phyloP scores from a whole-genome alignment of 2,329 filamentous ascomycete species.

The Chaetomiaceae sp. region DNA sequence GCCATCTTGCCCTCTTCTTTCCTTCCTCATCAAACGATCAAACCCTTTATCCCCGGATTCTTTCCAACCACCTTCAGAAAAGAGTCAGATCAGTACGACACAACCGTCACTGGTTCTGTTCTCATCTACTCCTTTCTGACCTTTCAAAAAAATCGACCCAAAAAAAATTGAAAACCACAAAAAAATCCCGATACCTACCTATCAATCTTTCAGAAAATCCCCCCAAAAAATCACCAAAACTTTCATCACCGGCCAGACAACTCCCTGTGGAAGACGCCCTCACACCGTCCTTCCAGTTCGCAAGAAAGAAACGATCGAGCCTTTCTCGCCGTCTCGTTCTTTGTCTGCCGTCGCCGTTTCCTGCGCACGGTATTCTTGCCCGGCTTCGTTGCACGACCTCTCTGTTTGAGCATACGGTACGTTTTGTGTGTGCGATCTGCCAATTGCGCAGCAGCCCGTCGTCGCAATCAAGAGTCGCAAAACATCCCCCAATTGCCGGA shows the following conservation, averaged over 20 bases:
- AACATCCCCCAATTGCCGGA: background rate
- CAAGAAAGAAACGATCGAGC: slow-evolving; percentile 16
- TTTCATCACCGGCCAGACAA: slow-evolving; percentile 15
- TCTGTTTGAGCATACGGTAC: slow-evolving; percentile 19
- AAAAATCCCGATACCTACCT: slow-evolving; percentile 36
- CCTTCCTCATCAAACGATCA: slow-evolving; percentile 25
- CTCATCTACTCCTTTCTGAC: slow-evolving; percentile 49
- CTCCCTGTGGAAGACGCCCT: slow-evolving; percentile 18
- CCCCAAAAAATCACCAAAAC: slow-evolving; percentile 26
- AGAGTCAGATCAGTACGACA: slow-evolving; percentile 48
- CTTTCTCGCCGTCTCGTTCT: slow-evolving; percentile 19
- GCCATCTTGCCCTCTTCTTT: slow-evolving; percentile 23
- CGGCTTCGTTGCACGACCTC: slow-evolving; percentile 7
- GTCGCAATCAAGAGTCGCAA: slow-evolving; percentile 3
- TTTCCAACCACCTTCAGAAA: slow-evolving; percentile 42
- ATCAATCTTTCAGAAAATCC: slow-evolving; percentile 23
- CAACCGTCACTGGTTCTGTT: slow-evolving; percentile 54
- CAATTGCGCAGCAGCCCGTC: slow-evolving; percentile 4
- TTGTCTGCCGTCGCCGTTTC: slow-evolving; percentile 30
- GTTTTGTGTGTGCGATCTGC: background rate
- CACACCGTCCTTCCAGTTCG: slow-evolving; percentile 5
- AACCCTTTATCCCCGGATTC: slow-evolving; percentile 25
- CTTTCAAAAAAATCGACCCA: slow-evolving; percentile 46
- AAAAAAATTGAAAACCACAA: slow-evolving; percentile 57
- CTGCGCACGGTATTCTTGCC: slow-evolving; percentile 19